Conservation (phyloP, 352 stramenopile genomes). For the Plasmopara halstedii region DNA sequence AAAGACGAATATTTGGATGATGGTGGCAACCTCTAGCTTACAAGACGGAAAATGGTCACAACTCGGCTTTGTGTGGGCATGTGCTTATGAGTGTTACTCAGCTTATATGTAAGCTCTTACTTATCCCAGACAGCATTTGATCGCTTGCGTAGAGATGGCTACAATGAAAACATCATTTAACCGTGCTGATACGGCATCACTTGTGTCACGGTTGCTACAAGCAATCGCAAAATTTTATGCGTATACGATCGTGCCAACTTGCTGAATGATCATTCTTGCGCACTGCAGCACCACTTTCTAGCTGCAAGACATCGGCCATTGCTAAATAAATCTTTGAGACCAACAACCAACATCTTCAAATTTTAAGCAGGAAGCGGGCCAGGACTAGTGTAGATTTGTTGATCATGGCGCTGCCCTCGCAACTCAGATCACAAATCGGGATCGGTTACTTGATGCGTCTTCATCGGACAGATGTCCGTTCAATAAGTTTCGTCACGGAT, state of each 20-base stretch:
- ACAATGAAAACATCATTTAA: conserved; percentile 31
- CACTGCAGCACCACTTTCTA: conserved; percentile 41
- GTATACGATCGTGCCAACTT: conserved; percentile 36
- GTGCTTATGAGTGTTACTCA: conserved; percentile 40
- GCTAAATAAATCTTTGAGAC: conserved; percentile 1
- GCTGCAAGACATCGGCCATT: conserved; percentile 8
- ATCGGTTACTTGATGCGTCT: too few relatives aligned
- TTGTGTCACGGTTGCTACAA: conserved; percentile 38
- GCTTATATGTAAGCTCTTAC: conserved; percentile 57
- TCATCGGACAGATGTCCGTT: too few relatives aligned
- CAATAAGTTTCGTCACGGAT: too few relatives aligned
- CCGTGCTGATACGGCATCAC: conserved; percentile 17
- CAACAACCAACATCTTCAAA: too few relatives aligned
- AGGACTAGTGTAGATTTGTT: too few relatives aligned
- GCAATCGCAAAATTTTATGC: conserved; percentile 39
- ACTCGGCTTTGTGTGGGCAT: conserved; percentile 24
- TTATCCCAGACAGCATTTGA: conserved; percentile 46
- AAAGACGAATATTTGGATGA: background rate
- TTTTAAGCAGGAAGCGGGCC: too few relatives aligned
- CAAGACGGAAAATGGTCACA: conserved; percentile 3
- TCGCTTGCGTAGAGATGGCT: conserved; percentile 42
- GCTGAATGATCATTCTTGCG: conserved; percentile 59
- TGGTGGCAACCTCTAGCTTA: conserved; percentile 1
- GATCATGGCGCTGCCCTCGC: too few relatives aligned
- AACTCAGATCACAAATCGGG: too few relatives aligned